These are phyloP conservation scores for Mycena metata DNA, from an alignment of 768 basidiomycete genomes.

Conservation along the genomic window DNA sequence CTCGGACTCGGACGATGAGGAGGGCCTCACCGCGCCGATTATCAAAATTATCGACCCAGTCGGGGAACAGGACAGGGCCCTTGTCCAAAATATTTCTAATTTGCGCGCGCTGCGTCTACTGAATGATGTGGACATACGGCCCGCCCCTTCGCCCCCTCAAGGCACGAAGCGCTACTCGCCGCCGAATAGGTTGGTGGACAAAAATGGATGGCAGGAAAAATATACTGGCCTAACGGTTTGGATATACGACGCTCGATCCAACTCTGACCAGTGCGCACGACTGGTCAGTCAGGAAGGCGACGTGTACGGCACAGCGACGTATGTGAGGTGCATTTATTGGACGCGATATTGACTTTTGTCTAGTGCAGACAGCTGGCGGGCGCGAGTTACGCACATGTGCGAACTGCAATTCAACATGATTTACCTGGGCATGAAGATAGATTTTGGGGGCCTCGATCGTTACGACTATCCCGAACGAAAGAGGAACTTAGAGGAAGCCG, in stretches of 20 bases:
- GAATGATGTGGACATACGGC: slow-evolving; percentile 78
- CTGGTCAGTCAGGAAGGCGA: slow-evolving; percentile 74
- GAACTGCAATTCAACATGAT: slow-evolving; percentile 81
- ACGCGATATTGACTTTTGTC: slow-evolving; percentile 18
- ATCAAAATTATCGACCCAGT: slow-evolving; percentile 68
- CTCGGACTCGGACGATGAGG: slow-evolving; percentile 48
- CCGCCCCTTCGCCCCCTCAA: slow-evolving; percentile 60
- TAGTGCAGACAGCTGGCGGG: slow-evolving; percentile 89
- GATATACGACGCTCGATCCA: slow-evolving; percentile 81
- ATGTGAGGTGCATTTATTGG: slow-evolving; percentile 45
- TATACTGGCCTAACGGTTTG: slow-evolving; percentile 78
- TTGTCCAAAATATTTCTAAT: slow-evolving; percentile 70
- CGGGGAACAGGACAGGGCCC: slow-evolving; percentile 54
- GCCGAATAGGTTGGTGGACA: slow-evolving; percentile 72
- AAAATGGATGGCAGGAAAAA: slow-evolving; percentile 77
- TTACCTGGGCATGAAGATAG: slow-evolving; percentile 71
- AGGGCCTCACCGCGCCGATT: slow-evolving; percentile 51
- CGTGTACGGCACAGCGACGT: slow-evolving; percentile 85
- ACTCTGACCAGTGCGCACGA: slow-evolving; percentile 74
- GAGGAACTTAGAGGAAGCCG: slow-evolving; percentile 74
- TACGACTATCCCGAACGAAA: slow-evolving; percentile 76
- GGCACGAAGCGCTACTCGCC: slow-evolving; percentile 62
- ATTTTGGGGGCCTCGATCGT: slow-evolving; percentile 82
- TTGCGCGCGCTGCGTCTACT: slow-evolving; percentile 74
- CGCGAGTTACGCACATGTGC: slow-evolving; percentile 74